Conservation (phyloP, 495 filamentous ascomycete species). For the Trichoderma virens region DNA sequence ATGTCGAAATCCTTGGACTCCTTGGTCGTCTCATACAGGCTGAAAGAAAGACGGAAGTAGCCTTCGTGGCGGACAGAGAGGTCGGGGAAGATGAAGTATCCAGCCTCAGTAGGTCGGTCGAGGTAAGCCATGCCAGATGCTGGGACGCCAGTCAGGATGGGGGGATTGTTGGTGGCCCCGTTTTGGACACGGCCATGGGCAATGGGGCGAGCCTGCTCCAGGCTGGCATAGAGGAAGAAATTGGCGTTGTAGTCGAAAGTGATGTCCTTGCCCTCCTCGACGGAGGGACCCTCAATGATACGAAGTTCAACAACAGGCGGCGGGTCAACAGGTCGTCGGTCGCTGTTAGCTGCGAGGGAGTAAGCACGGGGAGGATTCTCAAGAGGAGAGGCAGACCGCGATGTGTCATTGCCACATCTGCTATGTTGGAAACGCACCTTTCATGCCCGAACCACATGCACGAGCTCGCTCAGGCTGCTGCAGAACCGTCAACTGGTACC, state of each 20-base stretch:
- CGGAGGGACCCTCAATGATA: slow-evolving; percentile 69
- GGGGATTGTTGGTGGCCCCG: slow-evolving; percentile 55
- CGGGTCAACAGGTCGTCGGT: slow-evolving; percentile 92
- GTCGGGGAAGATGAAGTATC: slow-evolving; percentile 98
- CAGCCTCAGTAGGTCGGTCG: slow-evolving; percentile 81
- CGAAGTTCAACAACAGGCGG: slow-evolving; percentile 92
- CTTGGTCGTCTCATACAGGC: slow-evolving; percentile 87
- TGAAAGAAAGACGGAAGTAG: slow-evolving; percentile 80
- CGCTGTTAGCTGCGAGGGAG: slow-evolving; percentile 66
- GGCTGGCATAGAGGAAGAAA: slow-evolving; percentile 93
- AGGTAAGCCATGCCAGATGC: slow-evolving; percentile 96
- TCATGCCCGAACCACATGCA: slow-evolving; percentile 91
- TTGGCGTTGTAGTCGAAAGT: slow-evolving; percentile 93
- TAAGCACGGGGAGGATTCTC: background rate
- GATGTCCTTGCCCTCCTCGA: slow-evolving; percentile 56
- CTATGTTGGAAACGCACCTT: slow-evolving; percentile 55
- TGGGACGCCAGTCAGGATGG: slow-evolving; percentile 88
- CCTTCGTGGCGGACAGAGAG: slow-evolving; percentile 95
- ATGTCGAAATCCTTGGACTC: slow-evolving; percentile 49
- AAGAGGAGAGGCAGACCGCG: slow-evolving; percentile 13
- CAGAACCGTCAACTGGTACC: slow-evolving; percentile 77
- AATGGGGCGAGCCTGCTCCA: slow-evolving; percentile 80
- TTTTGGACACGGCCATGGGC: slow-evolving; percentile 68
- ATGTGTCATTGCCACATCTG: background rate
- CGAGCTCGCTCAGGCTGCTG: slow-evolving; percentile 94